A percentile compares a stretch with the other conserved stretches of the same genome.
These are phyloP conservation scores for Cardamine chenopodiifolia DNA, from an alignment of 345 rosid species.

Conservation along the genomic window DNA sequence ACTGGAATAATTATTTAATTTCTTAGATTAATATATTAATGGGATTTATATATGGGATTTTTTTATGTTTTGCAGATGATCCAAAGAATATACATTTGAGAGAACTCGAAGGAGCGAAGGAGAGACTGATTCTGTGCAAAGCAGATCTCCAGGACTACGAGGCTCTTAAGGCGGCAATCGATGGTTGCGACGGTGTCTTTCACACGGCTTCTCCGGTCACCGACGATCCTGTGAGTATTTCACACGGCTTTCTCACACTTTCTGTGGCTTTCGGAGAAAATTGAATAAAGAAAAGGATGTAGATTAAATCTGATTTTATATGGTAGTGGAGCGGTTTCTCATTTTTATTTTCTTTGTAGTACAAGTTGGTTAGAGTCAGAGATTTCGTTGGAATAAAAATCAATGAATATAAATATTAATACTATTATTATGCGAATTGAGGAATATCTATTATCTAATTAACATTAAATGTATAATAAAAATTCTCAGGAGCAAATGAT, in stretches of 20 bases:
- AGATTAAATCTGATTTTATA: not conserved
- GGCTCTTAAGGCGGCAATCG: slow-evolving; percentile 63
- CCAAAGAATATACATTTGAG: slow-evolving; percentile 86
- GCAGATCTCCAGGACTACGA: slow-evolving; percentile 81
- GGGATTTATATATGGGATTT: not conserved
- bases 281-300: slow-evolving; percentile 5
- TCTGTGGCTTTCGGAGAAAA: not conserved
- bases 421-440: not conserved
- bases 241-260: slow-evolving; percentile 1
- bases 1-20: not conserved
- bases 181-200: slow-evolving; percentile 90
- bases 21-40: not conserved
- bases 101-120: slow-evolving; percentile 85
- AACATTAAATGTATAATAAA: not conserved
- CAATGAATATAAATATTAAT: too few species aligned
- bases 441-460: not conserved
- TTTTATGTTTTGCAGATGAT: slow-evolving; percentile 54
- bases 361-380: not conserved
- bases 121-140: slow-evolving; percentile 69
- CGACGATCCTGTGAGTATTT: slow-evolving; percentile 80
- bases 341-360: slow-evolving; percentile 3
- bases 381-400: slow-evolving; percentile 5
- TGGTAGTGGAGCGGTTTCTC: slow-evolving; percentile 25
- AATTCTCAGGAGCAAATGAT: slow-evolving; percentile 88
- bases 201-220: slow-evolving; percentile 98